Evolutionary conservation across 2,329 filamentous ascomycete species (phyloP).

Genomic region (Fusarium annulatum): DNA sequence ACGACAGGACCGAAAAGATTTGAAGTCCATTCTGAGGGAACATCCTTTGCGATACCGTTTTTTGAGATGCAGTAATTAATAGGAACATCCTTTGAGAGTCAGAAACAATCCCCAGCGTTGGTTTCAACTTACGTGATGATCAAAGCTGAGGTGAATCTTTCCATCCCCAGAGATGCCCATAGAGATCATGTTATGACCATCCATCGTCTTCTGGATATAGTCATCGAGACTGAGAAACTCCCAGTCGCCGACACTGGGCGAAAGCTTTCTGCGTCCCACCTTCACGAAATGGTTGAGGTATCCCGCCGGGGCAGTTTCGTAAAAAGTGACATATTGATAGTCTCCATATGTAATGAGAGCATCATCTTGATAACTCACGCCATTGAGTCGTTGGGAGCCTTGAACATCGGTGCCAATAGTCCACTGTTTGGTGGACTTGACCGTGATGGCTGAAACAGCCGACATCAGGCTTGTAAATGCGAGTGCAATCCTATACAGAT

Average conservation of each 20-base stretch:
- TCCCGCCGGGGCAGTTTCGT: slow-evolving; percentile 23
- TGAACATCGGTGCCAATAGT: slow-evolving; percentile 29
- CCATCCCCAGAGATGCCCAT: slow-evolving; percentile 36
- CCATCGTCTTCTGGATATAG: slow-evolving; percentile 32
- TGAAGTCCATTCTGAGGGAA: slow-evolving; percentile 11
- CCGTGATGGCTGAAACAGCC: neutral
- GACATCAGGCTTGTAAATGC: neutral
- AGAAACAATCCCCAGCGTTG: accelerated
- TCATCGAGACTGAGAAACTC: slow-evolving; percentile 24
- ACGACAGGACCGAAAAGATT: slow-evolving; percentile 23
- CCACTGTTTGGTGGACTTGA: slow-evolving; percentile 29
- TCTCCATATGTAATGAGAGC: slow-evolving; percentile 29
- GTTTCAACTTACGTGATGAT: slow-evolving; percentile 20
- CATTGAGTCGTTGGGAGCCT: slow-evolving; percentile 30
- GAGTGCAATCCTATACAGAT: neutral
- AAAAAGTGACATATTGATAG: slow-evolving; percentile 32
- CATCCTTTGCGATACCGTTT: slow-evolving; percentile 1
- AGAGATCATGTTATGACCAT: slow-evolving; percentile 35
- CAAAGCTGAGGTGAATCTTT: slow-evolving; percentile 34
- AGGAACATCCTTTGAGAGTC: slow-evolving; percentile 19
- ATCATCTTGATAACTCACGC: slow-evolving; percentile 35
- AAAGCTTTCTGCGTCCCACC: slow-evolving; percentile 16
- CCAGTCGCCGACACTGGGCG: slow-evolving; percentile 7
- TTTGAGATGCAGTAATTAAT: slow-evolving; percentile 29
- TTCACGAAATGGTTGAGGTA: slow-evolving; percentile 27